These are phyloP conservation scores for Diaporthe citri DNA, from an alignment of 2,329 filamentous ascomycete genomes.

Conservation along the genomic window DNA sequence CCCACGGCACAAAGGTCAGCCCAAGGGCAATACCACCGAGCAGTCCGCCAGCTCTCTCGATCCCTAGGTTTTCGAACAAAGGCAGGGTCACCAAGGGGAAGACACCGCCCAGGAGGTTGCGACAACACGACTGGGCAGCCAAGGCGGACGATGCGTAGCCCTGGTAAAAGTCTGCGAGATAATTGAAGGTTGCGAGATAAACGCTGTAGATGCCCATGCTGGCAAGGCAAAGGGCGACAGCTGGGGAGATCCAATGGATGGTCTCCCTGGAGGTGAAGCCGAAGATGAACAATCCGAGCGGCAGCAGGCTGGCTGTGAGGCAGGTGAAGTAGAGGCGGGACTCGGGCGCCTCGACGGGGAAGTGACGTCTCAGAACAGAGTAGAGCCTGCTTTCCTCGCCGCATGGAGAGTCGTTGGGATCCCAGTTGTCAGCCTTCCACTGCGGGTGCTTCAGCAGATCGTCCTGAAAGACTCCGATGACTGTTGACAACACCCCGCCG, in stretches of 20 bases:
- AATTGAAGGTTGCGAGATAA: slow-evolving; percentile 92
- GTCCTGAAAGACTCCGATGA: slow-evolving; percentile 80
- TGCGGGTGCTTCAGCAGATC: slow-evolving; percentile 65
- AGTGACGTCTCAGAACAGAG: slow-evolving; percentile 58
- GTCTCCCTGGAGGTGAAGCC: slow-evolving; percentile 75
- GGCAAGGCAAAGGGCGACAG: slow-evolving; percentile 77
- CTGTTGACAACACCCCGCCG: slow-evolving; percentile 74
- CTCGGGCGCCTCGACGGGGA: slow-evolving; percentile 74
- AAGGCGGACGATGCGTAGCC: slow-evolving; percentile 87
- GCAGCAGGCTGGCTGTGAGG: slow-evolving; percentile 79
- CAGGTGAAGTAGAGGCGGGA: slow-evolving; percentile 87
- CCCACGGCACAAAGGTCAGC: slow-evolving; percentile 88
- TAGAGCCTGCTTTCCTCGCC: slow-evolving; percentile 54
- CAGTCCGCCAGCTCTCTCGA: slow-evolving; percentile 78
- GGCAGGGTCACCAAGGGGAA: slow-evolving; percentile 83
- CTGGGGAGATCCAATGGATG: slow-evolving; percentile 79
- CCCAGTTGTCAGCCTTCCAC: slow-evolving; percentile 52
- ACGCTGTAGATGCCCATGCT: slow-evolving; percentile 90
- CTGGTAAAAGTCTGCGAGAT: slow-evolving; percentile 89
- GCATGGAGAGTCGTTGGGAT: not conserved
- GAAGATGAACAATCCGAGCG: slow-evolving; percentile 85
- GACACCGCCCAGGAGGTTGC: slow-evolving; percentile 84
- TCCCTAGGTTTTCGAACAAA: slow-evolving; percentile 80
- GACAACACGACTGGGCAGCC: slow-evolving; percentile 87
- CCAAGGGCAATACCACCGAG: slow-evolving; percentile 78